These are phyloP conservation scores for Eremomyces bilateralis DNA, from an alignment of 495 filamentous ascomycete genomes.

Conservation along the genomic window DNA sequence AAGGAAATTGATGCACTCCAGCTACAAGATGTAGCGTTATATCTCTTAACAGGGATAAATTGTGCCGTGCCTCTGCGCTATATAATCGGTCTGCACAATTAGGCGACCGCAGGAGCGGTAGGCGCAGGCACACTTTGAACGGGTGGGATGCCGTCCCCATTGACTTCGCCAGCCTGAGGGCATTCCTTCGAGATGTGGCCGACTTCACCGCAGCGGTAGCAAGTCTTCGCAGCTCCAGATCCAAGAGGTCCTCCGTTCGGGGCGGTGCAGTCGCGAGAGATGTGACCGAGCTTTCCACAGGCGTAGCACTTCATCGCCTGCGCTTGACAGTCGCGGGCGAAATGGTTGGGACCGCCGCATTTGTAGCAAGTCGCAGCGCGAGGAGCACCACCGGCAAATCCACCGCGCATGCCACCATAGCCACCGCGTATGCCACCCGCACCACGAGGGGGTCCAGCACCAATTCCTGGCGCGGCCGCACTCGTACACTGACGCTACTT, in stretches of 20 bases:
- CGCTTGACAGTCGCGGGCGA: conserved; percentile 94
- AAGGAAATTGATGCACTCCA: not conserved
- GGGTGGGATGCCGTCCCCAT: conserved; percentile 24
- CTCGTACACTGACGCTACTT: conserved; percentile 57
- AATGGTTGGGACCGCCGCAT: conserved; percentile 98
- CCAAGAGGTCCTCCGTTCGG: conserved; percentile 92
- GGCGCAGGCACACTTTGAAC: conserved; percentile 16
- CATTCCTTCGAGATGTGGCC: conserved; percentile 96
- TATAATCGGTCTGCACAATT: conserved; percentile 14
- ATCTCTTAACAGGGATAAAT: no score
- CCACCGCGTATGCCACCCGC: conserved; percentile 44
- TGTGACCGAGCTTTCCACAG: conserved; percentile 95
- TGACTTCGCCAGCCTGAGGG: conserved; percentile 34
- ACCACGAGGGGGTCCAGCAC: conserved; percentile 30
- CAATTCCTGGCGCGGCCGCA: conserved; percentile 34
- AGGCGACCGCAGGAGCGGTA: conserved; percentile 27
- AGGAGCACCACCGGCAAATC: conserved; percentile 27
- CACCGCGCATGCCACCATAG: conserved; percentile 25
- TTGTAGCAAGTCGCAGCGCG: conserved; percentile 96
- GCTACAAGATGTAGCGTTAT: no score
- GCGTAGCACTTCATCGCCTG: conserved; percentile 99
- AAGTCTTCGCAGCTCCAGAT: conserved; percentile 78
- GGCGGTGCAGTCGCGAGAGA: conserved; percentile 90
- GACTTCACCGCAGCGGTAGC: conserved; percentile 89
- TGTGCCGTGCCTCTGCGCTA: no score